Evolutionary conservation across 2,329 filamentous ascomycete species (phyloP).

Genomic region (Clarireedia monteithiana): DNA sequence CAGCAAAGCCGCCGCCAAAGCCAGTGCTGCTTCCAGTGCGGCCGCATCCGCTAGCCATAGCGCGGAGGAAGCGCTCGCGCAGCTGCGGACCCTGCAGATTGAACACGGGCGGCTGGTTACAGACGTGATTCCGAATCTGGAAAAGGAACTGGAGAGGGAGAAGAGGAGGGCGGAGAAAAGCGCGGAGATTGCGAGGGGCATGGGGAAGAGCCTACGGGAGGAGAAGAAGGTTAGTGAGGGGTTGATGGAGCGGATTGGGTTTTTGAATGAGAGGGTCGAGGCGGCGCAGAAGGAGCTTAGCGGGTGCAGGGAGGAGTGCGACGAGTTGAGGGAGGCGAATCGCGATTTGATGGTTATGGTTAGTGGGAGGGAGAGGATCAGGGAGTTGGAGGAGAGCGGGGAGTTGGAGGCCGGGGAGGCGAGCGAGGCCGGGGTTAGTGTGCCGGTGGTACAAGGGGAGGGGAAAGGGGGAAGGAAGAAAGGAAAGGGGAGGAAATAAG

Average conservation of each 20-base stretch:
- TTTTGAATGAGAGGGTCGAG: constrained; percentile 57
- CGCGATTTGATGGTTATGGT: constrained; percentile 84
- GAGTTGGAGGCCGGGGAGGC: constrained; percentile 60
- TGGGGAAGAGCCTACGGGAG: constrained; percentile 72
- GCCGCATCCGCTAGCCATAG: constrained; percentile 54
- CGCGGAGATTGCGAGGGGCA: constrained; percentile 63
- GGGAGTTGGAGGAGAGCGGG: constrained; percentile 54
- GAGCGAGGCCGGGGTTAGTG: constrained; percentile 61
- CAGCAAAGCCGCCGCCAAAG: constrained; percentile 83
- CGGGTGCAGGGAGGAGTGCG: constrained; percentile 78
- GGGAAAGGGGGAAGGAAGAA: constrained; percentile 17
- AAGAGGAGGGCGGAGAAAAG: constrained; percentile 63
- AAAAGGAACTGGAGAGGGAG: constrained; percentile 64
- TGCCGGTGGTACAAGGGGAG: constrained; percentile 36
- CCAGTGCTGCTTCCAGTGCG: constrained; percentile 59
- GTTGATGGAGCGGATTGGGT: constrained; percentile 73
- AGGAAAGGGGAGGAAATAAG: constrained; percentile 21
- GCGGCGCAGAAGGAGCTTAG: constrained; percentile 54
- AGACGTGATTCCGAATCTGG: constrained; percentile 58
- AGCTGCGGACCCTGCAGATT: constrained; percentile 44
- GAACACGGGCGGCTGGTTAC: constrained; percentile 40
- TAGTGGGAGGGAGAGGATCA: constrained; percentile 71
- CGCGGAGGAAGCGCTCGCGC: constrained; percentile 40
- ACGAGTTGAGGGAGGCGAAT: constrained; percentile 80
- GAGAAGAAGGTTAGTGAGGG: constrained; percentile 80